Evolutionary conservation across 352 stramenopile genomes (phyloP).

Genomic region (Phytophthora idaei): DNA sequence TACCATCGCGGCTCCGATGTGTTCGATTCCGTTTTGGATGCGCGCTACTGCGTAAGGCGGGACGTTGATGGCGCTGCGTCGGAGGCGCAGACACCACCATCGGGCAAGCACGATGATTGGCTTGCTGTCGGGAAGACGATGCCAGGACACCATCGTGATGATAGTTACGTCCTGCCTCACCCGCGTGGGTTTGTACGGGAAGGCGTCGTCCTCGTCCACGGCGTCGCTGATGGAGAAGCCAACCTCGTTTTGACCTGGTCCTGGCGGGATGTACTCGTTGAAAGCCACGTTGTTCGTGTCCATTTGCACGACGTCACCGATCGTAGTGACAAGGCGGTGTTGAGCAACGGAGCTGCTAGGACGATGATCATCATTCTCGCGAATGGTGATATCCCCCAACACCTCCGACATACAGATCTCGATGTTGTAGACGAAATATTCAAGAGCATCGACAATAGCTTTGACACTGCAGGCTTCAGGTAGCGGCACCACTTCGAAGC

Average conservation of each 20-base stretch:
- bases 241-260: conserved; percentile 20
- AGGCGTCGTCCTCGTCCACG: conserved; percentile 48
- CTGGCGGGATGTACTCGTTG: conserved; percentile 28
- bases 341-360: conserved; percentile 35
- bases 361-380: conserved; percentile 49
- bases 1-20: conserved; percentile 29
- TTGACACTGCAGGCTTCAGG: conserved; percentile 27
- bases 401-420: conserved; percentile 55
- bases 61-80: conserved; percentile 18
- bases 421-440: conserved; percentile 51
- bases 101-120: conserved; percentile 25
- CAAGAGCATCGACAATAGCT: conserved; percentile 45
- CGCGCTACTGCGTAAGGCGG: conserved; percentile 17
- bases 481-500: conserved; percentile 56
- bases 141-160: conserved; percentile 6
- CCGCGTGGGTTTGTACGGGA: conserved; percentile 39
- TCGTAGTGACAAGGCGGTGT: conserved; percentile 41
- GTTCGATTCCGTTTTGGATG: conserved; percentile 26
- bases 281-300: conserved; percentile 51
- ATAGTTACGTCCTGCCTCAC: conserved; percentile 37
- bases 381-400: conserved; percentile 49
- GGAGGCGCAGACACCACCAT: conserved; percentile 35
- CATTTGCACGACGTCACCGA: conserved; percentile 32
- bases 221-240: conserved; percentile 41
- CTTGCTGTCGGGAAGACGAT: background rate